phyloP scores from a whole-genome alignment of 2,329 filamentous ascomycete species.

The Ceratocystis alfenasii region DNA sequence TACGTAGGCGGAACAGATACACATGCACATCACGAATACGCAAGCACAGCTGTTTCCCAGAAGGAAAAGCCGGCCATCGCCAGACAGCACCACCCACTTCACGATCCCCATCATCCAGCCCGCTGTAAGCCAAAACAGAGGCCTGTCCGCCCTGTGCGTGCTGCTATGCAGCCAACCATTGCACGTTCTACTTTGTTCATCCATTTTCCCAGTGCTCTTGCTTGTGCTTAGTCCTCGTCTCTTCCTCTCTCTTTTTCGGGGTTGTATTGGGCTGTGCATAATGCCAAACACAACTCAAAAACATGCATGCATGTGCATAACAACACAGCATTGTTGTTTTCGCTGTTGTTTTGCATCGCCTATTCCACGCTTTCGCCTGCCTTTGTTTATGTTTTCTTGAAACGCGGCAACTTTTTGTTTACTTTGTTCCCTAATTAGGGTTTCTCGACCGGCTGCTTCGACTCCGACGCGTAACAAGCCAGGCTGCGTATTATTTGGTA shows the following conservation, averaged over 20 bases:
- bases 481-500: neutral
- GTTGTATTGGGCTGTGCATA: neutral
- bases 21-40: too few species aligned
- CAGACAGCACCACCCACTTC: too few species aligned
- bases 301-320: slow-evolving; percentile 1
- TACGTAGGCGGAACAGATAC: too few species aligned
- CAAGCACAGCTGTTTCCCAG: too few species aligned
- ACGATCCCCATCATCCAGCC: too few species aligned
- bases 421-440: slow-evolving; percentile 2
- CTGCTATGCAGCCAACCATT: neutral
- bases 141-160: neutral
- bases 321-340: neutral
- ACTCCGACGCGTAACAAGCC: neutral
- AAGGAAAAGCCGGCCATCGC: neutral
- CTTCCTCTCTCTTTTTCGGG: too few species aligned
- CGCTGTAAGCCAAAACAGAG: neutral
- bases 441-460: neutral
- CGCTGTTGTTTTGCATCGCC: too few species aligned
- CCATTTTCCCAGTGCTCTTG: neutral
- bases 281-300: neutral
- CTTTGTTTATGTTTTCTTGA: too few species aligned
- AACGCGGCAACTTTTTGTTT: slow-evolving; percentile 4
- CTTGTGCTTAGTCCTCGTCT: neutral
- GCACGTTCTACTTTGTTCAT: neutral
- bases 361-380: too few species aligned